A percentile compares a stretch with the other conserved stretches of the same genome.
These are phyloP conservation scores for Neofusicoccum laricinum DNA, from an alignment of 2,329 filamentous ascomycete species.

Conservation along the genomic window DNA sequence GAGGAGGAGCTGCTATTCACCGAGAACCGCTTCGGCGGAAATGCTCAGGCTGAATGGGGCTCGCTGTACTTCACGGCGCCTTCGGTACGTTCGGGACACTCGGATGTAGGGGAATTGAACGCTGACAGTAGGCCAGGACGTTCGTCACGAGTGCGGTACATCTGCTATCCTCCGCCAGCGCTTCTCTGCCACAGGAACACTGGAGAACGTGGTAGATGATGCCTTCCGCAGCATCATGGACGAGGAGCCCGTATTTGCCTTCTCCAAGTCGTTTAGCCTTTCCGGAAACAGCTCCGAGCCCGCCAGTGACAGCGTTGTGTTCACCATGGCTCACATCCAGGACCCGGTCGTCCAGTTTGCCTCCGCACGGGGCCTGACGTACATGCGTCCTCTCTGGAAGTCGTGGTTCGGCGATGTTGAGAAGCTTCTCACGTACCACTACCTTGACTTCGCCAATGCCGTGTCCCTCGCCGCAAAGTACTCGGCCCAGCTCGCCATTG, in stretches of 20 bases:
- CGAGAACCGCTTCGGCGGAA: conserved; percentile 50
- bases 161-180: conserved; percentile 63
- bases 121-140: conserved; percentile 41
- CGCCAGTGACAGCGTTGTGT: conserved; percentile 54
- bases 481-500: conserved; percentile 65
- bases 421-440: conserved; percentile 71
- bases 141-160: conserved; percentile 68
- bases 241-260: conserved; percentile 78
- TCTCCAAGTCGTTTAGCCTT: conserved; percentile 44
- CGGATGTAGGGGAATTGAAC: conserved; percentile 25
- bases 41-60: conserved; percentile 80
- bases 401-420: conserved; percentile 66
- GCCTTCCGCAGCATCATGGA: conserved; percentile 69
- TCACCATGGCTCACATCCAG: conserved; percentile 75
- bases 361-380: conserved; percentile 69
- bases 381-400: conserved; percentile 77
- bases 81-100: conserved; percentile 27
- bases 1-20: conserved; percentile 66
- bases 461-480: conserved; percentile 67
- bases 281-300: conserved; percentile 20
- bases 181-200: conserved; percentile 65
- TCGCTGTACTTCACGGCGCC: conserved; percentile 74
- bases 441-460: conserved; percentile 67
- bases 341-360: conserved; percentile 78
- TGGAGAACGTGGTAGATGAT: conserved; percentile 66